Evolutionary conservation across 2,329 filamentous ascomycete species (phyloP), one percentile per base, ranked within the genome.

Genomic region (Beauveria caledonica): DNA sequence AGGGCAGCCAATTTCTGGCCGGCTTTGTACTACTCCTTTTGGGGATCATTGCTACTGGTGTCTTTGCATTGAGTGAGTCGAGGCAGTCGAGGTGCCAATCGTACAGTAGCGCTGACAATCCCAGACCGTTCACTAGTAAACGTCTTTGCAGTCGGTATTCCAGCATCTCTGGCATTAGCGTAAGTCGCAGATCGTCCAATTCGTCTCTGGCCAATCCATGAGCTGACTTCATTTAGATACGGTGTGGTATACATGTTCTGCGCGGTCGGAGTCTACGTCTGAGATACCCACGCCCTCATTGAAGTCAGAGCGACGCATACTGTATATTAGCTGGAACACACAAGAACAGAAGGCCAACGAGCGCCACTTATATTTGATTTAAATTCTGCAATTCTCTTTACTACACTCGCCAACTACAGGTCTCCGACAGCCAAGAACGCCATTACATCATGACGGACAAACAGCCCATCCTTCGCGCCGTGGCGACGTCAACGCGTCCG

Each of bases 161-260:
- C 94, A 46, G 92, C 94, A 64, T 95, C 93, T 63, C 73, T 95
- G 68, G 88, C 92, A 64, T 85, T 97, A 77, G 93, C 90, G 93
- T 97, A 86, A 70, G 90, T 77, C 44, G 36, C 44, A 33, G 52
- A 57, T 53, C 33, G 19, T 23, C 39, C 45, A 64, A 27, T 44
- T 17, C 29, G 36, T 52, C 63, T 54, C 55, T 15, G 46, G 21
- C 3, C 27, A 25, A 19, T 15, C 42, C 27, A 25, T 36, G 56
- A 48, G 58, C 71, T 71, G 58, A 68, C 27, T 33, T 1, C 21
- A 29, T 25, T 11, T 70, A 97, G 93, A 55, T 89, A 96, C 74
- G 94, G 94, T 68, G 88, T 93, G 55, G 92, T 99, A 50, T 97
- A 94, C 78, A 96, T 97, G 88, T 97, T 99, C 77, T 99, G 94